A percentile compares a stretch with the other conserved stretches of the same genome.
Conservation (phyloP, 2,329 filamentous ascomycete species). For the Fusarium xyrophilum region DNA sequence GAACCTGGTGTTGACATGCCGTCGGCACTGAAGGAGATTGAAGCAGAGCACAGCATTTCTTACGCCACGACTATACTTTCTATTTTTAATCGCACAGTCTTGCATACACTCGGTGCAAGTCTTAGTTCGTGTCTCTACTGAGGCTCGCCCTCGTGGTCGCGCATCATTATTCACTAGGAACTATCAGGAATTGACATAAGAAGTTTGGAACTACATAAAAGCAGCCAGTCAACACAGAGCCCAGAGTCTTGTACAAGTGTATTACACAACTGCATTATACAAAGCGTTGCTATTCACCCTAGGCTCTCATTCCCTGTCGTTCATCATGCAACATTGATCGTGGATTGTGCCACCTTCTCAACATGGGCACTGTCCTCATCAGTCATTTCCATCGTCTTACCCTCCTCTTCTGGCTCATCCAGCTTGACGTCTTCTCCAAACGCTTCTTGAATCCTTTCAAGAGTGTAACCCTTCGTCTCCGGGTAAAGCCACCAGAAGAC, state of each 20-base stretch:
- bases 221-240: rapidly evolving
- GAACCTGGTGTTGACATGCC: too few species aligned
- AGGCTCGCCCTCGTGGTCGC: too few species aligned
- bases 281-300: rapidly evolving
- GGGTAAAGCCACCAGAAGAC: slow-evolving; percentile 52
- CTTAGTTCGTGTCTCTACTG: rapidly evolving
- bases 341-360: background rate
- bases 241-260: too few species aligned
- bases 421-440: slow-evolving; percentile 16
- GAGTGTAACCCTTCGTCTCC: slow-evolving; percentile 52
- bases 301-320: rapidly evolving
- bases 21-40: too few species aligned
- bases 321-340: background rate
- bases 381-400: background rate
- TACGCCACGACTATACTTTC: too few species aligned
- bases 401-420: slow-evolving; percentile 7
- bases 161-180: too few species aligned
- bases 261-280: too few species aligned
- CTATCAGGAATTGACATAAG: too few species aligned
- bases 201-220: too few species aligned
- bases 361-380: background rate
- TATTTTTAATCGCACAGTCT: too few species aligned
- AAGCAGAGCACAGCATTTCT: too few species aligned
- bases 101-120: too few species aligned
- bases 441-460: slow-evolving; percentile 22